Evolutionary conservation across 1,284 basidiomycete genomes (phyloP).

Genomic region (Cerioporus squamosus): DNA sequence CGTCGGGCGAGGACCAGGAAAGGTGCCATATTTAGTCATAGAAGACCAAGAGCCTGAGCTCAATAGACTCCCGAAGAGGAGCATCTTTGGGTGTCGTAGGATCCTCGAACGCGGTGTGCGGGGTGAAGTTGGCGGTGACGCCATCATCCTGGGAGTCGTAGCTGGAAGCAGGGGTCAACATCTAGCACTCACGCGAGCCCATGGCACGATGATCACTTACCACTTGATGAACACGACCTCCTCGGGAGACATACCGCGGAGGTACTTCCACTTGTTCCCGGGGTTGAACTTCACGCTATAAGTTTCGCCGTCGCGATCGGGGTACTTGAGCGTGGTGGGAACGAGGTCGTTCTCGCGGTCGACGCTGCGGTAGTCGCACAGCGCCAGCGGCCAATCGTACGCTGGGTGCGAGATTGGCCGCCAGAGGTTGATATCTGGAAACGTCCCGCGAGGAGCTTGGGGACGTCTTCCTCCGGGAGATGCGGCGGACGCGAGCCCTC

Average conservation of each 20-base stretch:
- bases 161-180: conserved; percentile 31
- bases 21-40: conserved; percentile 43
- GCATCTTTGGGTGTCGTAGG: conserved; percentile 55
- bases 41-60: conserved; percentile 62
- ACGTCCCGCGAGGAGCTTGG: conserved; percentile 46
- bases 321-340: conserved; percentile 54
- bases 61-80: conserved; percentile 60
- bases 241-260: conserved; percentile 63
- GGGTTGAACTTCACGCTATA: conserved; percentile 55
- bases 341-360: conserved; percentile 50
- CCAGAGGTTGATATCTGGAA: conserved; percentile 81
- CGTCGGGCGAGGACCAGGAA: too few species aligned
- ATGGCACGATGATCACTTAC: conserved; percentile 39
- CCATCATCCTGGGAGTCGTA: conserved; percentile 59
- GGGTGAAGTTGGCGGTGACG: conserved; percentile 55
- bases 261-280: conserved; percentile 67
- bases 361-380: conserved; percentile 67
- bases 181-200: too few species aligned
- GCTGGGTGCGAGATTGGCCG: conserved; percentile 60
- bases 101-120: conserved; percentile 64
- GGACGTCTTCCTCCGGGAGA: conserved; percentile 51
- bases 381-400: conserved; percentile 61
- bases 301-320: conserved; percentile 62
- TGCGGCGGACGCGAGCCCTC: conserved; percentile 55
- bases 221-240: conserved; percentile 73